Conservation (phyloP, 352 stramenopile genomes). For the Globisporangium heterothallicum region DNA sequence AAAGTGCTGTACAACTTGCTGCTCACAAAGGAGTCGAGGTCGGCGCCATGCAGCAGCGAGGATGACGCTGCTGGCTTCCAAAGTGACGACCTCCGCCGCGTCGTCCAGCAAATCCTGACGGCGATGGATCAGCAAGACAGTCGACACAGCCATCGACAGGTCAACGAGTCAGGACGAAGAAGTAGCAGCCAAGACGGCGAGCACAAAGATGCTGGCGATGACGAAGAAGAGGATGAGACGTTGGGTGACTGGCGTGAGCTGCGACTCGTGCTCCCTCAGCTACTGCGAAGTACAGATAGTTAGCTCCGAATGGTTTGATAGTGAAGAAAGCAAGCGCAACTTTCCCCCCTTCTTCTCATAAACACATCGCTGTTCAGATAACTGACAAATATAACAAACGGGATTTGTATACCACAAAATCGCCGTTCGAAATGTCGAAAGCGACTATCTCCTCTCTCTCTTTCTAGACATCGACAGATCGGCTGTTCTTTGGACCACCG, state of each 20-base stretch:
- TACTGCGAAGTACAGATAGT: slow-evolving; percentile 27
- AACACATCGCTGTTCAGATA: slow-evolving; percentile 4
- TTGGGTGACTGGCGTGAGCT: slow-evolving; percentile 26
- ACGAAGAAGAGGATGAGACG: slow-evolving; percentile 11
- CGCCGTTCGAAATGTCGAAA: too few species aligned
- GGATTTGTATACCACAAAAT: not conserved
- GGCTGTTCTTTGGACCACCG: slow-evolving; percentile 2
- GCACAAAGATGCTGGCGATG: slow-evolving; percentile 10
- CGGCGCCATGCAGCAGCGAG: too few species aligned
- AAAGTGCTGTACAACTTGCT: slow-evolving; percentile 87
- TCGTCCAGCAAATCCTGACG: slow-evolving; percentile 26
- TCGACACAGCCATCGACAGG: not conserved
- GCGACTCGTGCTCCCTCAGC: slow-evolving; percentile 33
- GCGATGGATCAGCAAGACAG: slow-evolving; percentile 13
- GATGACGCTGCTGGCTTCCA: slow-evolving; percentile 12
- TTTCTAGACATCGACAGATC: slow-evolving; percentile 3
- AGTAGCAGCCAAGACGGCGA: slow-evolving; percentile 1
- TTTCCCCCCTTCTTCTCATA: not conserved
- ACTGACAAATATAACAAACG: not conserved
- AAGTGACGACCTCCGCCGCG: slow-evolving; percentile 16
- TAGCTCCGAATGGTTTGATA: too few species aligned
- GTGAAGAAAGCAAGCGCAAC: too few species aligned
- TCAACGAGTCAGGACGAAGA: not conserved
- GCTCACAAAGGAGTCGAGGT: slow-evolving; percentile 25
- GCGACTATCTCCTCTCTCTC: not conserved